A percentile compares a stretch with the other conserved stretches of the same genome.
phyloP scores from a whole-genome alignment of 2,329 filamentous ascomycete species.

The Clonostachys byssicola region DNA sequence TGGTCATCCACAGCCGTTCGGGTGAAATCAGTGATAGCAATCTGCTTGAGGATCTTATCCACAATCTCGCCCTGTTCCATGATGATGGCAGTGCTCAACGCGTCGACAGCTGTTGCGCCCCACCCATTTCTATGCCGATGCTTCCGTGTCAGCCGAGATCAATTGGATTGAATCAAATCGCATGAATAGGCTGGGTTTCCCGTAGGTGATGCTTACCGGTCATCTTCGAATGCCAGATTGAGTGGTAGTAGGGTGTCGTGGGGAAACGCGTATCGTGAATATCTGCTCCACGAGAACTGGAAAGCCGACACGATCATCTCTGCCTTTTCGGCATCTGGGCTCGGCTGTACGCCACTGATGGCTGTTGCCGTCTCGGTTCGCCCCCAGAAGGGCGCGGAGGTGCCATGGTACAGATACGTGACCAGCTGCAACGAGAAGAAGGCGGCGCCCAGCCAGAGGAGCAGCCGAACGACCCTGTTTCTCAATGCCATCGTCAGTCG shows the following conservation, averaged over 20 bases:
- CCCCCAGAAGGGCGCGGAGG: too few species aligned
- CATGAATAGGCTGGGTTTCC: too few species aligned
- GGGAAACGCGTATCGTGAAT: neutral
- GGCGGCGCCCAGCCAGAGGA: too few species aligned
- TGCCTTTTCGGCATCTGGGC: neutral
- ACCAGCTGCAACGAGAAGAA: too few species aligned
- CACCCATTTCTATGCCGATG: slow-evolving; percentile 63
- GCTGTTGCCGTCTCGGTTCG: too few species aligned
- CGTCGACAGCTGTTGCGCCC: slow-evolving; percentile 81
- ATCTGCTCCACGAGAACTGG: neutral
- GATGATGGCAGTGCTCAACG: slow-evolving; percentile 73
- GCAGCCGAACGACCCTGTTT: too few species aligned
- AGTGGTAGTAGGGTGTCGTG: neutral
- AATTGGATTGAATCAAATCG: too few species aligned
- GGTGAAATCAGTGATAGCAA: slow-evolving; percentile 68
- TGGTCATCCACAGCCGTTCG: slow-evolving; percentile 37
- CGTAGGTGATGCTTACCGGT: neutral
- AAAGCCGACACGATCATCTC: neutral
- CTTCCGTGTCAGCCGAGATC: too few species aligned
- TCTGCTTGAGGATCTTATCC: slow-evolving; percentile 64
- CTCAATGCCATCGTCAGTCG: too few species aligned
- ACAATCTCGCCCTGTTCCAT: slow-evolving; percentile 70
- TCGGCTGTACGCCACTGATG: too few species aligned
- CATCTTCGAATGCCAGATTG: neutral
- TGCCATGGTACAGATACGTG: too few species aligned